A percentile compares a stretch with the other conserved stretches of the same genome.
Evolutionary conservation across 1,284 basidiomycete species (phyloP).

Genomic region (Mycena citricolor): DNA sequence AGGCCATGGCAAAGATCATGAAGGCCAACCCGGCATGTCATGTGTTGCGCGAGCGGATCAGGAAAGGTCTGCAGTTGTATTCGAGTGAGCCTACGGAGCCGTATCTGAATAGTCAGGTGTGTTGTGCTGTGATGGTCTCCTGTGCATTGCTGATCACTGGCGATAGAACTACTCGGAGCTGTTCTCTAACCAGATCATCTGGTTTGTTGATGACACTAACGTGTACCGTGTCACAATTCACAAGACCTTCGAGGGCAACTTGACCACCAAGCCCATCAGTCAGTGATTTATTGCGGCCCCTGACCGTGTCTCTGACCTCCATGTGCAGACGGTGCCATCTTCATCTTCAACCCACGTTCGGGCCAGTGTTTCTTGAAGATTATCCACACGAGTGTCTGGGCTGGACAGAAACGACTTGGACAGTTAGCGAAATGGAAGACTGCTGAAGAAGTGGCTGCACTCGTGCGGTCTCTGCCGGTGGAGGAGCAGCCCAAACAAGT

Average conservation of each 20-base stretch:
- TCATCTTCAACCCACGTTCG: conserved; percentile 99
- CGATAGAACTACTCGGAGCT: conserved; percentile 90
- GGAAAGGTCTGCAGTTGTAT: conserved; percentile 97
- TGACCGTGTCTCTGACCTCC: neutral
- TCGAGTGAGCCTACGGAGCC: conserved; percentile 99
- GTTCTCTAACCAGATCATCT: conserved; percentile 99
- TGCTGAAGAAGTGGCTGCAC: conserved; percentile 98
- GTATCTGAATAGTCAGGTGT: conserved; percentile 89
- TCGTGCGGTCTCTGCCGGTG: conserved; percentile 95
- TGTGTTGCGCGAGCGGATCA: conserved; percentile 96
- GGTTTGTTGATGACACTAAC: conserved; percentile 99
- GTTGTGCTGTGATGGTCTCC: too few species aligned
- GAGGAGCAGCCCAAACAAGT: conserved; percentile 99
- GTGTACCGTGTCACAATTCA: conserved; percentile 99
- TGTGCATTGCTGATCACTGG: too few species aligned
- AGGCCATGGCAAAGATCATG: conserved; percentile 99
- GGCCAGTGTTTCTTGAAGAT: conserved; percentile 99
- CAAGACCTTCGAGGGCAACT: conserved; percentile 99
- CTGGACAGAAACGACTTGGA: conserved; percentile 98
- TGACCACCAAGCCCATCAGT: conserved; percentile 99
- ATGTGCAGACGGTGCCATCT: conserved; percentile 87
- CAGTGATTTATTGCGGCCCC: conserved; percentile 32
- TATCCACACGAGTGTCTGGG: conserved; percentile 99
- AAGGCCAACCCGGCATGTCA: conserved; percentile 98
- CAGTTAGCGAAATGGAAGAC: conserved; percentile 99